Evolutionary conservation across 495 filamentous ascomycete species (phyloP).

Genomic region (Delitschia confertaspora): DNA sequence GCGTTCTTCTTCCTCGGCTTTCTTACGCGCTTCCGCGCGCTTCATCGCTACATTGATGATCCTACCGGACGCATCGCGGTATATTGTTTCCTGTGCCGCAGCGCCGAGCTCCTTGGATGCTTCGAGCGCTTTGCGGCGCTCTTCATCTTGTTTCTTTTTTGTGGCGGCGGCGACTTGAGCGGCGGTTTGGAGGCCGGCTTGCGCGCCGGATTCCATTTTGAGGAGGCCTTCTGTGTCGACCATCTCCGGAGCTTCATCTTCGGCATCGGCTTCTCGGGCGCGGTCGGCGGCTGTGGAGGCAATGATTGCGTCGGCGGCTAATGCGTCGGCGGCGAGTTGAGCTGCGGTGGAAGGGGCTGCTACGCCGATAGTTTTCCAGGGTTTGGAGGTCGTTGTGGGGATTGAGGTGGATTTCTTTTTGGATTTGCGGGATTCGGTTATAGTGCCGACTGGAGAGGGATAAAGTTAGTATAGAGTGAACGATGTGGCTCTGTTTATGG

Average conservation of each 20-base stretch:
- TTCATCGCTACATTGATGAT: conserved; percentile 87
- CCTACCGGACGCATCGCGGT: conserved; percentile 85
- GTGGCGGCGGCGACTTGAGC: conserved; percentile 70
- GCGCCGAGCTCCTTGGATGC: conserved; percentile 37
- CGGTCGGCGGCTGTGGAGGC: conserved; percentile 61
- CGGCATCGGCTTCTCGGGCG: conserved; percentile 34
- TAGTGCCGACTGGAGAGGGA: conserved; percentile 43
- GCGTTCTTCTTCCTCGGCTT: conserved; percentile 57
- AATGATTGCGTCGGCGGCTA: conserved; percentile 71
- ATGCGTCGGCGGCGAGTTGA: conserved; percentile 31
- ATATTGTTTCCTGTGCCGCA: conserved; percentile 64
- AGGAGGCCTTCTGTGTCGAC: conserved; percentile 33
- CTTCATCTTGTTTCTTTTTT: conserved; percentile 39
- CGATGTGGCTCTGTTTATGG: background rate
- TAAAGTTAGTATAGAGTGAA: conserved; percentile 26
- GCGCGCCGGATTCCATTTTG: conserved; percentile 76
- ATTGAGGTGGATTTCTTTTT: conserved; percentile 16
- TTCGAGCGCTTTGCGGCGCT: conserved; percentile 43
- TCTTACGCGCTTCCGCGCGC: conserved; percentile 69
- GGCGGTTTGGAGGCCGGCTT: conserved; percentile 78
- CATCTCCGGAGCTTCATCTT: conserved; percentile 39
- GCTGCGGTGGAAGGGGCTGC: conserved; percentile 34
- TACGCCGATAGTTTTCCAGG: conserved; percentile 65
- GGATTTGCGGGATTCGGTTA: conserved; percentile 30
- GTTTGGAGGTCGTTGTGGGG: background rate